A percentile compares a stretch with the other conserved stretches of the same genome.
These are phyloP conservation scores for Metrosideros polymorpha DNA, from an alignment of 441 rosid genomes.

Conservation along the genomic window DNA sequence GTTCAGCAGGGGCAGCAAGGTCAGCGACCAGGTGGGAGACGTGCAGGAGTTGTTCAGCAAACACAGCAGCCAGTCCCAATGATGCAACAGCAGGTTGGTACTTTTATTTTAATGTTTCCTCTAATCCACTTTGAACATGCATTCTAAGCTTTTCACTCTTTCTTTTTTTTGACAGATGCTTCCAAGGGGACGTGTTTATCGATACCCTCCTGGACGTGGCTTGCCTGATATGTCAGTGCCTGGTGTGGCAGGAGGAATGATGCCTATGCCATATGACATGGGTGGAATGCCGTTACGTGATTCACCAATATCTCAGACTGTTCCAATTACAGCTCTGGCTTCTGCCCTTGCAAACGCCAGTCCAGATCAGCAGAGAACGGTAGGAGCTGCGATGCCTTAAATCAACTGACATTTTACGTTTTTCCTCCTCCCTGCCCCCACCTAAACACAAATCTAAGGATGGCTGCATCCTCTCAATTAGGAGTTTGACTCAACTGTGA, in stretches of 20 bases:
- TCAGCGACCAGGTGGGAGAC: conserved; percentile 59
- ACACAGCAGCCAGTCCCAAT: conserved; percentile 53
- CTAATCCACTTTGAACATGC: neutral
- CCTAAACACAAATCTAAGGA: neutral
- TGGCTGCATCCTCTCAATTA: neutral
- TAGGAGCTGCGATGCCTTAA: neutral
- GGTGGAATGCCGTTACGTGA: conserved; percentile 39
- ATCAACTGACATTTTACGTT: neutral
- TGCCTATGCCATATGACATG: conserved; percentile 37
- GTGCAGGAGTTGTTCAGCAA: conserved; percentile 53
- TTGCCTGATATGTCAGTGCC: conserved; percentile 38
- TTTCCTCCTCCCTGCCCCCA: neutral
- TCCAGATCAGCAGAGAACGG: conserved; percentile 82
- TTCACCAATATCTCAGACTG: conserved; percentile 30
- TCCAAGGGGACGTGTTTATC: conserved; percentile 68
- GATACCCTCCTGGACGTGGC: conserved; percentile 67
- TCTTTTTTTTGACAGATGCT: conserved; percentile 36
- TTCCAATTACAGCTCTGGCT: conserved; percentile 72
- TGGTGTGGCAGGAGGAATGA: conserved; percentile 37
- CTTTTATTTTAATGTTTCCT: neutral
- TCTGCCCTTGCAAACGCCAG: conserved; percentile 74
- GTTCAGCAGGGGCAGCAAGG: conserved; percentile 70
- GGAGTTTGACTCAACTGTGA: too few relatives aligned
- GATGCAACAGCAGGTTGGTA: conserved; percentile 60
- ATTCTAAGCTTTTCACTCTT: neutral